These are phyloP conservation scores for Chamaecyparis obtusa DNA, from an alignment of 75 land plant species.

Conservation along the genomic window DNA sequence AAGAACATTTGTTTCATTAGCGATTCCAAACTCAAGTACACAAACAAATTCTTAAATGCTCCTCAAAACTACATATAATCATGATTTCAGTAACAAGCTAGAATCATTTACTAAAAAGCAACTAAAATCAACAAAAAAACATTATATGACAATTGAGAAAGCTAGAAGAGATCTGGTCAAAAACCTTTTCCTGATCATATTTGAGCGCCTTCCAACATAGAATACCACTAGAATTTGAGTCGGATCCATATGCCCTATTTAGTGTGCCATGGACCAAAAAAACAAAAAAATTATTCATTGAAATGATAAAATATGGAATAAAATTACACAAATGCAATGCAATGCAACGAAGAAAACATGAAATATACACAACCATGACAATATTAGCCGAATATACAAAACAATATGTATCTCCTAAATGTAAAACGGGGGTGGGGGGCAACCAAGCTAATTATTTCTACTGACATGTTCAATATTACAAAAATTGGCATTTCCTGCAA, in stretches of 20 bases:
- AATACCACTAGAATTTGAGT: background rate
- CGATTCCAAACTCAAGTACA: background rate
- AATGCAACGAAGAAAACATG: background rate
- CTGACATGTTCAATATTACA: background rate
- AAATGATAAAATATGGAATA: background rate
- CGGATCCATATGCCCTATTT: conserved; percentile 7
- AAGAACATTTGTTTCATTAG: background rate
- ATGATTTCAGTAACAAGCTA: background rate
- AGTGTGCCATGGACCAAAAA: background rate
- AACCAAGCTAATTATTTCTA: background rate
- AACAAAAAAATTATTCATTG: conserved; percentile 2
- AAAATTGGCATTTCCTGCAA: background rate
- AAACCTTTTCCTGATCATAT: conserved; percentile 7
- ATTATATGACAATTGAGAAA: background rate
- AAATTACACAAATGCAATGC: background rate
- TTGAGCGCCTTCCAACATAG: conserved; percentile 12
- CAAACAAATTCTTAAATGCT: background rate
- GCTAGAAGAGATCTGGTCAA: background rate
- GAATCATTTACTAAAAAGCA: background rate
- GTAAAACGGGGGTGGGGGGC: background rate
- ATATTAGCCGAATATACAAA: background rate
- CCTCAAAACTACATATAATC: background rate
- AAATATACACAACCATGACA: background rate
- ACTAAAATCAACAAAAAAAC: background rate
- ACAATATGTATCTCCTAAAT: background rate